These are phyloP conservation scores for Oenanthe javanica DNA, from an alignment of 140 eudicot species.

Conservation along the genomic window DNA sequence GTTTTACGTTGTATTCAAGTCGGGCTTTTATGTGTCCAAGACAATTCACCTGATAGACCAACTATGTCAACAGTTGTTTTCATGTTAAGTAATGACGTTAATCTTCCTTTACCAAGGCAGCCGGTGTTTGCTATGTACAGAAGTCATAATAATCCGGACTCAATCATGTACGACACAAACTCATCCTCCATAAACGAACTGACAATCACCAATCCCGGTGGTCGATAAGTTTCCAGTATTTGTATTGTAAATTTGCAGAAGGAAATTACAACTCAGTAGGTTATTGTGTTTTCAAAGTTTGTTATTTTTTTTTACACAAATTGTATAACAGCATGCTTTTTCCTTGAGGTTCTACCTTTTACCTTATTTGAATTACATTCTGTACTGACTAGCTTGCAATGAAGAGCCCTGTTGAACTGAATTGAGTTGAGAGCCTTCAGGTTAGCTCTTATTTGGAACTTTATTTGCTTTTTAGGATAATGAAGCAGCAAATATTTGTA, in stretches of 20 bases:
- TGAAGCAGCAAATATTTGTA: background rate
- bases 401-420: background rate
- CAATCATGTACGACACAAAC: background rate
- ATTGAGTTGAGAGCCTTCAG: background rate
- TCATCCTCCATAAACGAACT: conserved; percentile 7
- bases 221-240: background rate
- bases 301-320: background rate
- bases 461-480: background rate
- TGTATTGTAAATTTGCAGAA: background rate
- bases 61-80: conserved; percentile 8
- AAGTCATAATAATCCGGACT: background rate
- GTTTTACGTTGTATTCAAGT: conserved; percentile 12
- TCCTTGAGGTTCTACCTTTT: background rate
- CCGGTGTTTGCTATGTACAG: conserved; percentile 6
- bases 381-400: background rate
- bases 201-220: background rate
- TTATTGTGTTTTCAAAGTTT: background rate
- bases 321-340: background rate
- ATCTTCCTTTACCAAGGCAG: conserved; percentile 10
- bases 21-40: conserved; percentile 6
- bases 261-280: background rate
- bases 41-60: conserved; percentile 10
- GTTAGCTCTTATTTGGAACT: background rate
- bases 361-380: background rate
- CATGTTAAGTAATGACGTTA: conserved; percentile 12